Evolutionary conservation across 768 basidiomycete species (phyloP).

Genomic region (Obba rivulosa): DNA sequence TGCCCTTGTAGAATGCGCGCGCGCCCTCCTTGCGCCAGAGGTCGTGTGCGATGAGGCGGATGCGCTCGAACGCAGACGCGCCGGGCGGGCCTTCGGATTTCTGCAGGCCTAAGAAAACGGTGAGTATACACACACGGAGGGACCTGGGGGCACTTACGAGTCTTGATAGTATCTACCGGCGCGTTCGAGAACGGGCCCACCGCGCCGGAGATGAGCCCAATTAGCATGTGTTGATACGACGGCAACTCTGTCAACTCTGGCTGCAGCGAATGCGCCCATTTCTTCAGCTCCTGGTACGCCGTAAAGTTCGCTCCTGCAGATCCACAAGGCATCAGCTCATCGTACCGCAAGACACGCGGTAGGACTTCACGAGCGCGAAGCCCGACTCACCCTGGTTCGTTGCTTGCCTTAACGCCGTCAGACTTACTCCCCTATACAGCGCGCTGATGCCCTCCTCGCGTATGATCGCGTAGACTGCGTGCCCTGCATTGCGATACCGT

Average conservation of each 20-base stretch:
- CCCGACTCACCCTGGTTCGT: slow-evolving; percentile 81
- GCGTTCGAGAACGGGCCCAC: slow-evolving; percentile 99
- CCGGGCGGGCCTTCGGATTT: slow-evolving; percentile 73
- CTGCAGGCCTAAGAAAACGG: slow-evolving; percentile 60
- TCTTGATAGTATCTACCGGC: slow-evolving; percentile 93
- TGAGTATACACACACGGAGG: neutral
- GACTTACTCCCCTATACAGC: slow-evolving; percentile 87
- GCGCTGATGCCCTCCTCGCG: slow-evolving; percentile 84
- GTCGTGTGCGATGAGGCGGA: slow-evolving; percentile 75
- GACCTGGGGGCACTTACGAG: slow-evolving; percentile 49
- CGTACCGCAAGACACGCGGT: neutral
- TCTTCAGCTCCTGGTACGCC: slow-evolving; percentile 95
- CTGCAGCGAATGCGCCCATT: slow-evolving; percentile 68
- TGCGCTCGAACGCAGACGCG: slow-evolving; percentile 72
- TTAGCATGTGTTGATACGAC: slow-evolving; percentile 92
- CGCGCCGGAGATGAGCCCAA: slow-evolving; percentile 93
- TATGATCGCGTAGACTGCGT: slow-evolving; percentile 92
- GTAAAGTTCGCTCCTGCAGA: slow-evolving; percentile 91
- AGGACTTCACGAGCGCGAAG: neutral
- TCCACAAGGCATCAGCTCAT: too few relatives aligned
- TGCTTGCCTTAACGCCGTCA: slow-evolving; percentile 93
- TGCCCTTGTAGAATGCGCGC: slow-evolving; percentile 94
- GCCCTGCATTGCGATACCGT: slow-evolving; percentile 92
- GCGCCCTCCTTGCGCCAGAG: slow-evolving; percentile 94
- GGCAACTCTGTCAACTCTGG: slow-evolving; percentile 78